Percentiles rank a stretch among this genome's conserved stretches.
Conservation (phyloP, 345 rosid species). For the Noccaea bulbosa region DNA sequence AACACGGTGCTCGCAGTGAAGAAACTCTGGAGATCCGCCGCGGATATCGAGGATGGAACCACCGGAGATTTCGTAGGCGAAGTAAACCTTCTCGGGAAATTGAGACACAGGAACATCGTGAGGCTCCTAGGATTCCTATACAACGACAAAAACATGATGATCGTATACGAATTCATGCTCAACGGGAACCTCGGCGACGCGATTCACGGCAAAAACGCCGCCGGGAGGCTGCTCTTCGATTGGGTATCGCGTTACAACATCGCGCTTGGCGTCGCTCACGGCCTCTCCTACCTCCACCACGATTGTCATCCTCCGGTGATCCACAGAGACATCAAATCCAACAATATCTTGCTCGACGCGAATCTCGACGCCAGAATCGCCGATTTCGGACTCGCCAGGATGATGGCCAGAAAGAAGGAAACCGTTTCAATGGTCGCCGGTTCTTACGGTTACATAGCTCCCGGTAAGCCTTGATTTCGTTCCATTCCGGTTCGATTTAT, state of each 20-base stretch:
- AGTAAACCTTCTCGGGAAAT: constrained; percentile 80
- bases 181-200: constrained; percentile 88
- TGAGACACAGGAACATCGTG: constrained; percentile 90
- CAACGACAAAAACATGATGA: constrained; percentile 73
- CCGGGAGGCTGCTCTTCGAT: constrained; percentile 68
- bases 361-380: constrained; percentile 89
- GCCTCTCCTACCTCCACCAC: constrained; percentile 92
- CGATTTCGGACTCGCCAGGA: constrained; percentile 90
- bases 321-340: constrained; percentile 90
- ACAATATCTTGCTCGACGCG: constrained; percentile 80
- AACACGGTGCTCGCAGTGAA: constrained; percentile 75
- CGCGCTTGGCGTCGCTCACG: constrained; percentile 89
- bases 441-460: constrained; percentile 95
- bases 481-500: constrained; percentile 9
- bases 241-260: constrained; percentile 90
- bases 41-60: constrained; percentile 64
- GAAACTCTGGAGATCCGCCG: constrained; percentile 81
- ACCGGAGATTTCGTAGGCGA: constrained; percentile 76
- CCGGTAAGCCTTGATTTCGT: constrained; percentile 52
- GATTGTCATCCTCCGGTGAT: constrained; percentile 87
- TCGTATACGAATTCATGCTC: constrained; percentile 82
- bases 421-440: constrained; percentile 96
- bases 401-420: constrained; percentile 86
- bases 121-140: constrained; percentile 77
- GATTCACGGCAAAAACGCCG: constrained; percentile 72